Percentiles rank a stretch among this genome's conserved stretches.
Conservation (phyloP, 2,329 filamentous ascomycete species). For the Fusarium sp. region DNA sequence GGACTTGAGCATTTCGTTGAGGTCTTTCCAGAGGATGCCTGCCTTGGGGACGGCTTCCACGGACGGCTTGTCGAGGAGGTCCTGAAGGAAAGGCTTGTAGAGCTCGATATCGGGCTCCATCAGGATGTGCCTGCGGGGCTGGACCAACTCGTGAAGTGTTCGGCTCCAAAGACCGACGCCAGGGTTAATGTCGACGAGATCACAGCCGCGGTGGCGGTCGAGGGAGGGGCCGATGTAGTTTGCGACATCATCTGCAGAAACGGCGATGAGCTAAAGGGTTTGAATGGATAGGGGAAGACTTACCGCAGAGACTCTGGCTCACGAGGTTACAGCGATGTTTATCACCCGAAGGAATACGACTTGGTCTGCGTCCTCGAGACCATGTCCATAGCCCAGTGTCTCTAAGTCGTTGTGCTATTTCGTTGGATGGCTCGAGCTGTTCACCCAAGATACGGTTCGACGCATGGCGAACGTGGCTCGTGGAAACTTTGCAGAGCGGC, state of each 20-base stretch:
- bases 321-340: constrained; percentile 67
- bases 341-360: constrained; percentile 39
- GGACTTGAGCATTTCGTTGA: constrained; percentile 66
- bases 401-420: constrained; percentile 45
- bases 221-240: constrained; percentile 79
- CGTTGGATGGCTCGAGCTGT: constrained; percentile 21
- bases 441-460: constrained; percentile 1
- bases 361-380: constrained; percentile 29
- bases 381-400: constrained; percentile 50
- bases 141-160: constrained; percentile 80
- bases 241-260: constrained; percentile 75
- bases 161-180: constrained; percentile 84
- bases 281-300: accelerated
- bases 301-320: constrained; percentile 66
- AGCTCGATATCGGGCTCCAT: constrained; percentile 77
- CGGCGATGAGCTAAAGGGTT: neutral
- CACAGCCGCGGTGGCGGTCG: constrained; percentile 80
- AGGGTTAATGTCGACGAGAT: constrained; percentile 90
- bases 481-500: constrained; percentile 13
- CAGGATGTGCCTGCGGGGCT: constrained; percentile 86
- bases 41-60: constrained; percentile 68
- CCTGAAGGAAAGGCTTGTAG: constrained; percentile 74
- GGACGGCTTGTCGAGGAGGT: constrained; percentile 66
- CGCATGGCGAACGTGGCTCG: constrained; percentile 15
- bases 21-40: constrained; percentile 73